These are phyloP conservation scores for Myxozyma lipomycoides DNA, from an alignment of 805 yeast genomes.

Conservation along the genomic window DNA sequence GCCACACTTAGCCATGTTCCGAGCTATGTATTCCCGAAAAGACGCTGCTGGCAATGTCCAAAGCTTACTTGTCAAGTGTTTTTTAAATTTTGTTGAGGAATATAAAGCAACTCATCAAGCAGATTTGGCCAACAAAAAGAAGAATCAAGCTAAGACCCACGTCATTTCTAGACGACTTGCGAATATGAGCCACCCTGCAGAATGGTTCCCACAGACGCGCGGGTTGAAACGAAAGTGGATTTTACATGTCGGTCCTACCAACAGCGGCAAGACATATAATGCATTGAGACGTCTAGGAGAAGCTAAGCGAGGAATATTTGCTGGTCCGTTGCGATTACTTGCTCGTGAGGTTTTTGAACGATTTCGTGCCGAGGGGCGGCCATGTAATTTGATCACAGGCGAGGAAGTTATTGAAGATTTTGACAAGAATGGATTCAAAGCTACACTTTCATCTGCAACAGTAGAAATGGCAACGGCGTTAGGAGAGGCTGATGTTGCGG, in stretches of 20 bases:
- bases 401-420: slow-evolving; percentile 77
- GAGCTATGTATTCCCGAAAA: not conserved
- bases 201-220: slow-evolving; percentile 85
- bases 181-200: slow-evolving; percentile 57
- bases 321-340: slow-evolving; percentile 86
- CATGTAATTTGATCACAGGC: slow-evolving; percentile 90
- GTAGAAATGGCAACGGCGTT: slow-evolving; percentile 84
- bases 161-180: slow-evolving; percentile 1
- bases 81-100: slow-evolving; percentile 1
- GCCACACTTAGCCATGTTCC: slow-evolving; percentile 17
- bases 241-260: slow-evolving; percentile 98
- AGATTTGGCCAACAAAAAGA: not conserved
- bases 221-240: slow-evolving; percentile 69
- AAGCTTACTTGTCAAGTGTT: slow-evolving; percentile 2
- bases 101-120: not conserved
- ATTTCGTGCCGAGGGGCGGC: slow-evolving; percentile 58
- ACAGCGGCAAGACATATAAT: slow-evolving; percentile 87
- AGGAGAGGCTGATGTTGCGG: slow-evolving; percentile 74
- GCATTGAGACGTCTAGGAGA: slow-evolving; percentile 66
- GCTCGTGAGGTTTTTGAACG: slow-evolving; percentile 90
- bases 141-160: not conserved
- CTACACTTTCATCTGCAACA: slow-evolving; percentile 79
- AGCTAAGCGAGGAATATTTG: slow-evolving; percentile 77
- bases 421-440: slow-evolving; percentile 65
- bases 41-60: not conserved